Base-by-base conservation (phyloP, 2,329 filamentous ascomycete genomes). In the Fusarium euwallaceae region DNA sequence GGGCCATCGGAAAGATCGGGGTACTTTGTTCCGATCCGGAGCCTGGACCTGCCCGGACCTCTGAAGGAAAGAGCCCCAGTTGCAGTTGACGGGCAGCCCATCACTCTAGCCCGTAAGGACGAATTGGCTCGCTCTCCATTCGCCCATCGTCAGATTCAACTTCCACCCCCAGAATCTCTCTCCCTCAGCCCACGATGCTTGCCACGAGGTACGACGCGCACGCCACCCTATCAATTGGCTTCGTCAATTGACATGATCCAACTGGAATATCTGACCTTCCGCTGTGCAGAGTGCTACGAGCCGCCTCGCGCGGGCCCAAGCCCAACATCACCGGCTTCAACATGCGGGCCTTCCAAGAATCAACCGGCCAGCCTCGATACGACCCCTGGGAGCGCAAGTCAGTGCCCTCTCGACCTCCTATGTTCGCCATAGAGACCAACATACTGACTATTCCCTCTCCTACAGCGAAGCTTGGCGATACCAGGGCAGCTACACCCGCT, bases 391-490 rank as follows among this genome's bases (percentile, higher is more conserved):
- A 90, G 82, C 84, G 87, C 86, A 81, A 83, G 91, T 93, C 74
- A 83, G 90, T 90, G 69, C 27, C 37, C 43, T 53, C 9, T 17
- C 24, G 17, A n/a, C 34, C 58, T 39, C 20, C 17, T 32, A 3
- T 29, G 22, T 45, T 20, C 5, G 8, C 14, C 51, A 20, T 9
- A 8, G 22, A 24, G 22, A 45, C 5, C 14, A 20, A 14, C 27
- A 32, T 68, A 32, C 72, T 75, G 36, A 76, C 70, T 62, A 48
- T 59, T 58, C 43, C 20, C 14, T 29, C 41, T 27, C 34, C n/a
- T 34, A 75, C 83, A 99, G 97, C 82, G 97, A 99, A 88, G 90
- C 94, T 82, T 99, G 97, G 97, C 91, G 97, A 85, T 98, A 98
- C 88, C 92, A 90, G 39, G 97, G 96, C 74, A 92, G 91, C 64